Base-by-base conservation (phyloP, 2,329 filamentous ascomycete species). In the Fusarium sp. region DNA sequence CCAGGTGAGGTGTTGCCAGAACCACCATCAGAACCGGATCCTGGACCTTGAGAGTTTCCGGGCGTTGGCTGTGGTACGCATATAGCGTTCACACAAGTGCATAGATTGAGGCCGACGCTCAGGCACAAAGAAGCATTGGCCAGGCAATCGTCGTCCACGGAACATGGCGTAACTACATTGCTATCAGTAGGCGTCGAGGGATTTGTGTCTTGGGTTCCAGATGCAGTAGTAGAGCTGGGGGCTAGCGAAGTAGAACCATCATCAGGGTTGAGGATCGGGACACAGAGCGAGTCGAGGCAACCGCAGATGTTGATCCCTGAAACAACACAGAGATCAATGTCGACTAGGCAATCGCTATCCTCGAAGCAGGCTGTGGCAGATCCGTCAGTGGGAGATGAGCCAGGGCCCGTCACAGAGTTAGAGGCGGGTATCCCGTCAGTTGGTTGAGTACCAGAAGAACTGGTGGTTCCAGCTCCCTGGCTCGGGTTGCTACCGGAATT, bases 271-370 rank as follows among this genome's bases (percentile, higher is more conserved):
- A 21, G 6, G 10, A 6, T 29, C 1, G 15, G 32, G 4, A 59
- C 42, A 1, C 56, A 59, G 9, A 60, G 13, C 3, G 42, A 10
- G 6, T 54, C 45, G 13, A 49, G 27, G 4, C 56, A 59, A 11
- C 27, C 32, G 17, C 56, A 59, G 10, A 59, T 54, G 1, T 60
- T 59, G 11, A 54, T 9, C 11, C 55, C 56, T 9, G 42, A 17
- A 0, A 41, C 21, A 10, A 54, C 4, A 2, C 55, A 59, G 4
- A 60, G 42, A 2, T 59, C 55, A 10, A 23, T 14, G 1, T 61
- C 29, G 1, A 61, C 4, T 2, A 9, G 10, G 9, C 61, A 64
- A 15, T 65, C 61, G 5, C 10, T 35, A 4, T 38, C 44, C 9
- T 37, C 47, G 9, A 48, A 57, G 21, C 61, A 64, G 3, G 55